A percentile compares a stretch with the other conserved stretches of the same genome.
phyloP scores from a whole-genome alignment of 345 rosid species.

The Physaria fendleri region DNA sequence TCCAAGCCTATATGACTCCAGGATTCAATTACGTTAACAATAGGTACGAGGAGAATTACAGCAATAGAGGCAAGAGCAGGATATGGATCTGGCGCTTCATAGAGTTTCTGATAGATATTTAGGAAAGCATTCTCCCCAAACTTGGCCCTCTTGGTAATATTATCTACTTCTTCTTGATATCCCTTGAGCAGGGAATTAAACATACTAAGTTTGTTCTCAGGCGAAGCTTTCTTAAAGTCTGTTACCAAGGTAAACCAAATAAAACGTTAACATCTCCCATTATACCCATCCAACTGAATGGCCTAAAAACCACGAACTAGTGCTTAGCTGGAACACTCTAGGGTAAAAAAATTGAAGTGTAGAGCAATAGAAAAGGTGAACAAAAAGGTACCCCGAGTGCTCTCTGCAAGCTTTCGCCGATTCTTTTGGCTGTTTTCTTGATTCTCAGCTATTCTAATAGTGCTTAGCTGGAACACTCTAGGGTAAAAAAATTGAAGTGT shows the following conservation, averaged over 20 bases:
- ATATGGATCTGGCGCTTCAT: slow-evolving; percentile 99
- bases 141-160: slow-evolving; percentile 97
- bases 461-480: not conserved
- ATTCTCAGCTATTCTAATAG: slow-evolving; percentile 89
- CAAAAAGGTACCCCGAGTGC: slow-evolving; percentile 68
- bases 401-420: slow-evolving; percentile 95
- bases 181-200: slow-evolving; percentile 91
- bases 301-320: not conserved
- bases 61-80: slow-evolving; percentile 89
- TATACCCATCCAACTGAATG: not conserved
- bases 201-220: slow-evolving; percentile 74
- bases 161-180: slow-evolving; percentile 99
- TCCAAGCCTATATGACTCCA: too few relatives aligned
- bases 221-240: slow-evolving; percentile 97
- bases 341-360: not conserved
- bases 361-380: not conserved
- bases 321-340: not conserved
- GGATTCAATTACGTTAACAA: not conserved
- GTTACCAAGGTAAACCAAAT: slow-evolving; percentile 18
- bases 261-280: slow-evolving; percentile 10
- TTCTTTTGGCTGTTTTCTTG: slow-evolving; percentile 95
- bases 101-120: slow-evolving; percentile 92
- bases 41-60: slow-evolving; percentile 46
- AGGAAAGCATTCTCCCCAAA: slow-evolving; percentile 97
- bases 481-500: not conserved